Conservation (phyloP, 73 alveolate species). For the Paramecium pentaurelia region DNA sequence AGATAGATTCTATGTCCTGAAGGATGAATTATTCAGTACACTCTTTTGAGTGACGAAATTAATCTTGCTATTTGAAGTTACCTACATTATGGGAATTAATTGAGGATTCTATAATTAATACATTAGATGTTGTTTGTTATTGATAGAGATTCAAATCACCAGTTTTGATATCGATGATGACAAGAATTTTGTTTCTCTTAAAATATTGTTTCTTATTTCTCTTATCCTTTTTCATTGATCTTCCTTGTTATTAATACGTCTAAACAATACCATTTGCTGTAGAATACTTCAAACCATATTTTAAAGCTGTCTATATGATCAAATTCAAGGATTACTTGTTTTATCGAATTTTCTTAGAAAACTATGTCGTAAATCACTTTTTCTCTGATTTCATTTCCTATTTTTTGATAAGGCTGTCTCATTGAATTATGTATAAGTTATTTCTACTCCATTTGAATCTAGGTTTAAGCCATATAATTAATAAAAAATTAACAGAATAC, state of each 20-base stretch:
- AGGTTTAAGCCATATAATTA: neutral
- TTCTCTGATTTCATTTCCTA: neutral
- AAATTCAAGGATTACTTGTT: neutral
- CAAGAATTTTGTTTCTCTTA: neutral
- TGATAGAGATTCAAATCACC: neutral
- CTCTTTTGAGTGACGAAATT: neutral
- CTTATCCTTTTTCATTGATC: neutral
- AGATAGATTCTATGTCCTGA: neutral
- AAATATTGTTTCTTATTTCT: neutral
- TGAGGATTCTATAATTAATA: neutral
- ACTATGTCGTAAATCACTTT: neutral
- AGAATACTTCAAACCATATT: conserved; percentile 25
- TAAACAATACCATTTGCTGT: conserved; percentile 25
- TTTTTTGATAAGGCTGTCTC: neutral
- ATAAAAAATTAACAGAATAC: neutral
- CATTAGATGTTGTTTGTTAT: neutral
- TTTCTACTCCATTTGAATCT: neutral
- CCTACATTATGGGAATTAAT: neutral
- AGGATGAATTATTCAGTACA: neutral
- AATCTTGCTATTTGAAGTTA: neutral
- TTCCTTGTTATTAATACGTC: neutral
- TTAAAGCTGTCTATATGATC: neutral
- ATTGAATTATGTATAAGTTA: neutral
- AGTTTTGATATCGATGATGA: neutral
- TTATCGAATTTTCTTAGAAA: neutral